Percentiles rank a stretch among this genome's conserved stretches.
These are phyloP conservation scores for Apiotrichum akiyoshidainum DNA, from an alignment of 1,284 basidiomycete genomes.

Conservation along the genomic window DNA sequence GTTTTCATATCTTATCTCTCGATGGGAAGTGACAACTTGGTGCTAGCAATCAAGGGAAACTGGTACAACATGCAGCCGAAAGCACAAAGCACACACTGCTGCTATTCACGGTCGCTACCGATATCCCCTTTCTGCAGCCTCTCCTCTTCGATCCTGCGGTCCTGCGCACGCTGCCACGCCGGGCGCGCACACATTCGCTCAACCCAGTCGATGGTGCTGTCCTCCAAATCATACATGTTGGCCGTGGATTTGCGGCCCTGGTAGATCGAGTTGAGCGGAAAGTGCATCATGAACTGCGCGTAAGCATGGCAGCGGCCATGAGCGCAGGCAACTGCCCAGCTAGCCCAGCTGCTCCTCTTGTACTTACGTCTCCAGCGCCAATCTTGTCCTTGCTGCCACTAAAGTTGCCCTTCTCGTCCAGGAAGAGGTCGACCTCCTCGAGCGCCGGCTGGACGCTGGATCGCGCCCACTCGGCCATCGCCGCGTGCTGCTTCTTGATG, in stretches of 20 bases:
- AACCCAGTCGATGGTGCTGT: constrained; percentile 1
- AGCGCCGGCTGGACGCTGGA: constrained; percentile 19
- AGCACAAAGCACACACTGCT: no score
- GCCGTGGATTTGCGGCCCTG: neutral
- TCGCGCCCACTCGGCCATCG: constrained; percentile 8
- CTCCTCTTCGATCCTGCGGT: constrained; percentile 11
- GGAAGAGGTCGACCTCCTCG: constrained; percentile 31
- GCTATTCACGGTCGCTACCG: no score
- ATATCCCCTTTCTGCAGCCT: constrained; percentile 3
- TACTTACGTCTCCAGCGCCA: constrained; percentile 43
- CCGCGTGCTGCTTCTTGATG: constrained; percentile 11
- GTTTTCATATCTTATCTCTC: no score
- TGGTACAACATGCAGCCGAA: no score
- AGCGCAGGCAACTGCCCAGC: neutral
- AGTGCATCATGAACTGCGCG: constrained; percentile 14
- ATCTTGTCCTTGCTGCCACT: constrained; percentile 32
- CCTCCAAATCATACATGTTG: neutral
- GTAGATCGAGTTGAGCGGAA: constrained; percentile 3
- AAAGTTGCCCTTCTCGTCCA: constrained; percentile 30
- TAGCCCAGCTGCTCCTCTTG: neutral
- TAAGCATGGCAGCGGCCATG: neutral
- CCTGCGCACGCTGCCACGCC: constrained; percentile 9
- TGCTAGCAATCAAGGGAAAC: no score
- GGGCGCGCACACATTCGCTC: constrained; percentile 14
- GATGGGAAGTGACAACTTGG: no score